Evolutionary conservation across 2,329 filamentous ascomycete genomes (phyloP), one percentile per base, ranked within the genome.

Genomic region (Ceratocystis cubensis): DNA sequence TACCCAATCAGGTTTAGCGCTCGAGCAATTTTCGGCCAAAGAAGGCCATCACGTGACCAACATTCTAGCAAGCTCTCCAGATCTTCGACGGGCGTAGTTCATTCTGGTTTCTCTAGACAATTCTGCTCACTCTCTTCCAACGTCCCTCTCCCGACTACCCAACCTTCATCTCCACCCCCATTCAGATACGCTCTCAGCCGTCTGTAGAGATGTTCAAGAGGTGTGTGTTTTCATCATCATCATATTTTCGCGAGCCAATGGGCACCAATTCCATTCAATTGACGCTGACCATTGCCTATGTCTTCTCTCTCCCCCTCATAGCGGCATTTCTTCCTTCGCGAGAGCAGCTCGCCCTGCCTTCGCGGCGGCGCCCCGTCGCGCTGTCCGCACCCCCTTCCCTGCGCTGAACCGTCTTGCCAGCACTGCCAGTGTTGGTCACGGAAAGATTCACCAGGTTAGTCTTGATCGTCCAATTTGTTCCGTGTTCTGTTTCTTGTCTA

Each of bases 181-280:
- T 82, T 77, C 78, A 76, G 76, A 78, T 82, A 80, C 80, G 82
- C 82, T 84, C 82, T 83, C 80, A 79, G 79, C 82, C 82, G 84
- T 86, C 84, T 81, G 78, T 78, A 82, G 88, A 83, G 85, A 90
- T 90, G 87, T 87, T 89, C 81, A 88, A 88, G 86, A 89, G 86
- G 87, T 90, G 79, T 79, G 85, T 83, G 74, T 66, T 69, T 69
- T 70, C 69, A 72, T 69, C 68, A 71, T 69, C 64, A 75, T 69
- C 46, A 61, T 71, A 64, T 71, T 74, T 73, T 72, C 70, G 65
- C 68, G 68, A 67, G 67, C 69, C 69, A 71, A 70, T 69, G 30
- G 66, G 70, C 69, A 41, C 68, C 67, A 77, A 80, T 82, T 82
- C 80, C 80, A 45, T 48, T 64, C 61, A 63, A 66, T 66, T 66